Evolutionary conservation across 306 rosid species (phyloP).

Genomic region (Gastrolobium villosum): DNA sequence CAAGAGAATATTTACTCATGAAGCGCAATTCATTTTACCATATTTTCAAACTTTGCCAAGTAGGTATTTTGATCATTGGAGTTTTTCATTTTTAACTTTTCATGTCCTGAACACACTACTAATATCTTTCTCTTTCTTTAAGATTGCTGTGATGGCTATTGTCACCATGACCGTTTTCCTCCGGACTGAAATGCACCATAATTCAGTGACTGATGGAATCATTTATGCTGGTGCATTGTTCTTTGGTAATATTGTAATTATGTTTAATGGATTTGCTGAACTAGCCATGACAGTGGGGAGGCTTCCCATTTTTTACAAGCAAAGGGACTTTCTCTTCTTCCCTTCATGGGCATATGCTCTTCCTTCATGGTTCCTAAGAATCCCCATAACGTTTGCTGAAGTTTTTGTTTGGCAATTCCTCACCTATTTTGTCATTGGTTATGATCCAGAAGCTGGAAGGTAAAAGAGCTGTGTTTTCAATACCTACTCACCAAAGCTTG

Average conservation of each 20-base stretch:
- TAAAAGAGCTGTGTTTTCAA: background rate
- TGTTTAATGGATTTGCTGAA: constrained; percentile 61
- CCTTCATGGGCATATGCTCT: constrained; percentile 64
- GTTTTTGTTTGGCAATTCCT: constrained; percentile 56
- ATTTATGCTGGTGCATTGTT: constrained; percentile 57
- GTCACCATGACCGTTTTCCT: constrained; percentile 64
- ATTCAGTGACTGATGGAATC: constrained; percentile 55
- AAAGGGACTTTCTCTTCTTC: constrained; percentile 54
- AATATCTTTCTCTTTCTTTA: background rate
- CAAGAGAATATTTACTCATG: constrained; percentile 59
- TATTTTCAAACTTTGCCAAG: constrained; percentile 49
- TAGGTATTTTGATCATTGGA: constrained; percentile 2
- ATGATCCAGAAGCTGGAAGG: constrained; percentile 59
- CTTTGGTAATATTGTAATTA: constrained; percentile 3
- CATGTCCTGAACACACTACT: background rate
- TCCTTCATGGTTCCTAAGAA: constrained; percentile 56
- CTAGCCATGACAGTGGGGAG: constrained; percentile 46
- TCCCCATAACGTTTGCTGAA: constrained; percentile 49
- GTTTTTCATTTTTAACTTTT: background rate
- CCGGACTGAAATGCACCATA: constrained; percentile 66
- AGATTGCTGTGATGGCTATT: constrained; percentile 56
- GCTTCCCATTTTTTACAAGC: constrained; percentile 65
- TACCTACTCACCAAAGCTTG: background rate
- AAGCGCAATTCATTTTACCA: constrained; percentile 58
- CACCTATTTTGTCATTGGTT: constrained; percentile 59